Percentiles rank a stretch among this genome's conserved stretches.
Evolutionary conservation across 1,284 basidiomycete genomes (phyloP).

Genomic region (Ustilago vetiveriae): DNA sequence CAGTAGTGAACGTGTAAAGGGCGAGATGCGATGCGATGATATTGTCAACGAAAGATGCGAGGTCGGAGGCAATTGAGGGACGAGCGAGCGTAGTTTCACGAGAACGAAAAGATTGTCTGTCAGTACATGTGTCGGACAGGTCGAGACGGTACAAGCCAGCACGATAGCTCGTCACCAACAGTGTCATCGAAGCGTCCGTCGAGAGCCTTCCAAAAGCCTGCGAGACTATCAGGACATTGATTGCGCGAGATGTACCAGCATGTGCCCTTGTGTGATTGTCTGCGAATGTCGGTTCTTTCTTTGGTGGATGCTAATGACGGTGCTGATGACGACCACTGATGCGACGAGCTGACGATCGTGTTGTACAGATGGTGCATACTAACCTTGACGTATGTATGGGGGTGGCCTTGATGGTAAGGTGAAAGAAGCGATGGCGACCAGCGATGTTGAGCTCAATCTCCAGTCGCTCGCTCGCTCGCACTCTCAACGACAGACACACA

Average conservation of each 20-base stretch:
- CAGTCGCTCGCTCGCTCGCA: conserved; percentile 8
- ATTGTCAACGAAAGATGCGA: neutral
- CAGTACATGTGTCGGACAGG: no score
- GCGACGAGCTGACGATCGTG: conserved; percentile 1
- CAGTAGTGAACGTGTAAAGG: neutral
- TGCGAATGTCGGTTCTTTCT: neutral
- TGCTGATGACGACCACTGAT: conserved; percentile 14
- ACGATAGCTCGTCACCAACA: no score
- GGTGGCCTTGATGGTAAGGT: conserved; percentile 52
- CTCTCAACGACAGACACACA: neutral
- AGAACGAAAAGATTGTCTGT: conserved; percentile 1
- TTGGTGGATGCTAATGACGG: neutral
- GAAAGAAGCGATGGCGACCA: conserved; percentile 22
- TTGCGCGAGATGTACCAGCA: no score
- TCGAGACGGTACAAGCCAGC: no score
- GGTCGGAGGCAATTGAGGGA: no score
- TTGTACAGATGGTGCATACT: conserved; percentile 16
- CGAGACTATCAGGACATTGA: neutral
- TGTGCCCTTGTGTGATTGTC: neutral
- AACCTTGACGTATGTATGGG: conserved; percentile 54
- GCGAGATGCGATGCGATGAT: neutral
- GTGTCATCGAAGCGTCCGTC: no score
- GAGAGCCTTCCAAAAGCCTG: no score
- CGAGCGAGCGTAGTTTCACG: neutral
- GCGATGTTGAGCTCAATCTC: conserved; percentile 32